These are phyloP conservation scores for Eucalyptus viminalis DNA, from an alignment of 345 rosid species.

Conservation along the genomic window DNA sequence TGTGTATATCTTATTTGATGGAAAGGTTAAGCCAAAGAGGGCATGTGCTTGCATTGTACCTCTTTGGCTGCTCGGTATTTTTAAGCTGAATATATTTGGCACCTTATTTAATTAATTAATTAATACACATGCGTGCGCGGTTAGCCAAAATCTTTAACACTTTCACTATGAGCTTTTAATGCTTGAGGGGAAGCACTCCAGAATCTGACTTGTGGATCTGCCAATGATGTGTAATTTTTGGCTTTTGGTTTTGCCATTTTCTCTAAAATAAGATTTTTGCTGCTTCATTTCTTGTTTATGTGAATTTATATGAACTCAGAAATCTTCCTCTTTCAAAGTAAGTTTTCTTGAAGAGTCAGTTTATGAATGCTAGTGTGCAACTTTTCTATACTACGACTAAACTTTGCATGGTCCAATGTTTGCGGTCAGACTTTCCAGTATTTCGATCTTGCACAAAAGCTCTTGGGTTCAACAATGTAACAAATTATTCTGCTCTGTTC, in stretches of 20 bases:
- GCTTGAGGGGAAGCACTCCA: background rate
- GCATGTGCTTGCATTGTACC: background rate
- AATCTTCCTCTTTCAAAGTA: background rate
- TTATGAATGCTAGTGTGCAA: background rate
- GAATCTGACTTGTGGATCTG: background rate
- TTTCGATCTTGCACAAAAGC: background rate
- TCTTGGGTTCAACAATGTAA: background rate
- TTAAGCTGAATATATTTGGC: background rate
- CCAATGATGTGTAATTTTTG: background rate
- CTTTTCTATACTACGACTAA: background rate
- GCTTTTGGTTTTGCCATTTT: background rate
- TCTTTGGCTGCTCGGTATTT: background rate
- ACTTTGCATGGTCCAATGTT: background rate
- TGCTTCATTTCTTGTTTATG: background rate
- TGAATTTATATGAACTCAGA: background rate
- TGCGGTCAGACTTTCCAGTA: background rate
- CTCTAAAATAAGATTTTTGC: background rate
- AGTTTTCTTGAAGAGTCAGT: background rate
- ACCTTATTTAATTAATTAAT: background rate
- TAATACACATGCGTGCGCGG: no score
- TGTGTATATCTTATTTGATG: background rate
- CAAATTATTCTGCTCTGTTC: background rate
- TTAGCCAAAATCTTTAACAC: background rate
- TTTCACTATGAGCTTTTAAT: background rate
- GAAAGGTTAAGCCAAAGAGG: background rate